Conservation (phyloP, 1,139 yeast genomes). For the Geotrichum australiense region DNA sequence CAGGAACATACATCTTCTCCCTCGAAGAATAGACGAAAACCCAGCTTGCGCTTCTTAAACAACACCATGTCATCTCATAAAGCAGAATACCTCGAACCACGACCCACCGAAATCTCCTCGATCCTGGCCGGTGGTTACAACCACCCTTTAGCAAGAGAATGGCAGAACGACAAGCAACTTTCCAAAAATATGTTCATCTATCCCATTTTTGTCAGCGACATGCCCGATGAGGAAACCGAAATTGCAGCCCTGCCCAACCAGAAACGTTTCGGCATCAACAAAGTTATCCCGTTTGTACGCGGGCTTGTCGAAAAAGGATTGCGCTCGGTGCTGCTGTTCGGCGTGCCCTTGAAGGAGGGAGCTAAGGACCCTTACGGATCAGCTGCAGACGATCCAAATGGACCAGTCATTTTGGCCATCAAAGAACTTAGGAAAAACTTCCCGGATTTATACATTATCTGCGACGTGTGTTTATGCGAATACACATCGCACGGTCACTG, state of each 20-base stretch:
- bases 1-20: too few relatives aligned
- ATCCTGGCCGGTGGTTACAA: constrained; percentile 90
- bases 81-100: constrained; percentile 25
- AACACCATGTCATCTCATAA: constrained; percentile 14
- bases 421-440: constrained; percentile 55
- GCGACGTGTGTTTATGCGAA: constrained; percentile 96
- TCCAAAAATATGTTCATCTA: constrained; percentile 82
- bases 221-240: constrained; percentile 67
- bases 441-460: constrained; percentile 79
- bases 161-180: constrained; percentile 85
- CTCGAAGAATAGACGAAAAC: too few relatives aligned
- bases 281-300: constrained; percentile 63
- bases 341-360: constrained; percentile 74
- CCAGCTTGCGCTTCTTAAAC: too few relatives aligned
- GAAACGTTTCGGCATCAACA: constrained; percentile 78
- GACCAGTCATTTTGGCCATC: constrained; percentile 83
- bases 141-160: constrained; percentile 79
- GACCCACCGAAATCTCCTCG: constrained; percentile 62
- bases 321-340: constrained; percentile 79
- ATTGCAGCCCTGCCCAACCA: constrained; percentile 83
- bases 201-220: constrained; percentile 82
- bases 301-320: constrained; percentile 74
- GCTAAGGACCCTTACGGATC: constrained; percentile 77
- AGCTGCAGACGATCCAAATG: constrained; percentile 92
- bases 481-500: constrained; percentile 97